Conservation (phyloP, 2,329 filamentous ascomycete species). For the Lecanicillium sp. region DNA sequence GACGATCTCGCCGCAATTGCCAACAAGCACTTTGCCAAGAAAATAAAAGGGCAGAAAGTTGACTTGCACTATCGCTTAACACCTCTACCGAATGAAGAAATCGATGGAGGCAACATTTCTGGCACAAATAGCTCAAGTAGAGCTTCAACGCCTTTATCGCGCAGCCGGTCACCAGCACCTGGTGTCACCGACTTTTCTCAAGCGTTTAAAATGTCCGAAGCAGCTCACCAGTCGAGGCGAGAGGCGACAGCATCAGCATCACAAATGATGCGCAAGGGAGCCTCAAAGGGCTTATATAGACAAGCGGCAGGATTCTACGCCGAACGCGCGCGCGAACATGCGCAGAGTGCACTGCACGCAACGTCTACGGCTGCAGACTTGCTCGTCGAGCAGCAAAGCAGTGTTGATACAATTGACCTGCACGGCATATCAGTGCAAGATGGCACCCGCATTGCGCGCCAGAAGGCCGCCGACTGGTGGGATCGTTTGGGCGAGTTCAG, state of each 20-base stretch:
- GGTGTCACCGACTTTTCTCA: constrained; percentile 17
- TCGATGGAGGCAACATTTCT: constrained; percentile 13
- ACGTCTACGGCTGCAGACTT: constrained; percentile 60
- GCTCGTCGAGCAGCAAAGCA: constrained; percentile 61
- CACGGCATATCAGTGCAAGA: constrained; percentile 78
- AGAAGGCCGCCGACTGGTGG: constrained; percentile 70
- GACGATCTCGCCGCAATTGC: constrained; percentile 33
- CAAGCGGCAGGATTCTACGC: constrained; percentile 71
- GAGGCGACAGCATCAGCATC: constrained; percentile 28
- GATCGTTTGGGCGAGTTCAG: constrained; percentile 56
- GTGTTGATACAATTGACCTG: constrained; percentile 56
- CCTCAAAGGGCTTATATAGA: constrained; percentile 64
- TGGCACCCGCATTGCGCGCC: constrained; percentile 67
- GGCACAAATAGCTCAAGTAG: background rate
- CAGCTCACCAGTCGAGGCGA: constrained; percentile 20
- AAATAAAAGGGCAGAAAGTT: constrained; percentile 26
- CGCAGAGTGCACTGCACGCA: constrained; percentile 47
- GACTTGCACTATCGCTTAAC: constrained; percentile 29
- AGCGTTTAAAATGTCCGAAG: constrained; percentile 18
- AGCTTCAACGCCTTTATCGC: background rate
- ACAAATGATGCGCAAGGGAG: constrained; percentile 37
- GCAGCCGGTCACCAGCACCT: background rate
- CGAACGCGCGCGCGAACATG: constrained; percentile 58
- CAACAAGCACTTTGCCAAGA: constrained; percentile 33
- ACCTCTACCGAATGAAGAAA: constrained; percentile 24